These are phyloP conservation scores for Coemansia sp. DNA, from an alignment of 192 early-diverging fungal species.

Conservation along the genomic window DNA sequence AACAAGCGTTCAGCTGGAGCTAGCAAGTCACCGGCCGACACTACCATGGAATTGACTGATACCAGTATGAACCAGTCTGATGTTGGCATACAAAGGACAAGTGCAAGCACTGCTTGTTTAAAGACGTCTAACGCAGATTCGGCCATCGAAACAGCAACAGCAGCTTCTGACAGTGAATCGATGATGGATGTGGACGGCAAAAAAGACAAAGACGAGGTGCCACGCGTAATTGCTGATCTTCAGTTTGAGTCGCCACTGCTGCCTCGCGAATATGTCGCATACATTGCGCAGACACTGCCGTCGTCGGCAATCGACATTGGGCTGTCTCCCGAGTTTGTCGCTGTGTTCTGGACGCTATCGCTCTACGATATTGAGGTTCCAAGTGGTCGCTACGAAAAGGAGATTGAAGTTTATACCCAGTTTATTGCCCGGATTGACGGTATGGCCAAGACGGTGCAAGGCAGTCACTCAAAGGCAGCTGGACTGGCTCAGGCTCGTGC, in stretches of 20 bases:
- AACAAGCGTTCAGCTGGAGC: too few relatives aligned
- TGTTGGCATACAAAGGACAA: background rate
- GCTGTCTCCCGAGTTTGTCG: conserved; percentile 45
- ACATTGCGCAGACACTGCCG: conserved; percentile 29
- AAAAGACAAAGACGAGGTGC: background rate
- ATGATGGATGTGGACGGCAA: conserved; percentile 17
- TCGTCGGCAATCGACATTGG: conserved; percentile 17
- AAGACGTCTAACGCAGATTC: background rate
- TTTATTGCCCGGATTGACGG: conserved; percentile 37
- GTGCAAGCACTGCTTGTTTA: background rate
- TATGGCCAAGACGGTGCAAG: conserved; percentile 12
- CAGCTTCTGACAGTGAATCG: background rate
- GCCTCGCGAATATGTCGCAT: conserved; percentile 35
- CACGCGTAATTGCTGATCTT: conserved; percentile 27
- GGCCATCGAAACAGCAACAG: background rate
- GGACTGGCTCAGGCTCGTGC: conserved; percentile 24
- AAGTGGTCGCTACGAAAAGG: conserved; percentile 34
- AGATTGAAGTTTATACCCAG: conserved; percentile 22
- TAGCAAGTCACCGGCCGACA: too few relatives aligned
- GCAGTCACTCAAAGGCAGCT: conserved; percentile 26
- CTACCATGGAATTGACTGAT: too few relatives aligned
- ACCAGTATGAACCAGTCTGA: background rate
- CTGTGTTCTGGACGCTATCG: conserved; percentile 41
- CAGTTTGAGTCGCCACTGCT: conserved; percentile 41
- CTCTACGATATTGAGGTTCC: conserved; percentile 45